Evolutionary conservation across 176 grass and related monocot species (phyloP), one percentile per base, ranked within the genome.

Genomic region (sorghum (Sorghum bicolor)): DNA sequence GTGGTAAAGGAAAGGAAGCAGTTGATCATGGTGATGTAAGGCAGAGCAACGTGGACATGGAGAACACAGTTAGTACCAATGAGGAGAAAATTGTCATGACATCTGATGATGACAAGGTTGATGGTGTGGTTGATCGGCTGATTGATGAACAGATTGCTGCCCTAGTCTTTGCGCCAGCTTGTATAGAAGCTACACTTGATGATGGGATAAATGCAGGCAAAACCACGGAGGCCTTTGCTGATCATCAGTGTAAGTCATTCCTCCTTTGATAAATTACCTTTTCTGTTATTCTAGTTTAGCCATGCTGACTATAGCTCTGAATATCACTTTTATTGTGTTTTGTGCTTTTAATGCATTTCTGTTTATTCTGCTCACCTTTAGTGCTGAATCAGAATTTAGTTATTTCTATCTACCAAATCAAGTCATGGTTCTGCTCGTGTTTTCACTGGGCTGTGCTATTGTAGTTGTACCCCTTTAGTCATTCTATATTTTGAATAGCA

Each of bases 181-280:
- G n/a, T 79, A 47, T 78, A 20, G 76, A 85, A 64, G 40, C 24
- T 50, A 86, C 53, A 67, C 61, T 82, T 67, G 57, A 65, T 38
- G 45, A 15, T 38, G 70, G 34, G 70, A 80, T 39, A 78, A 78
- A 70, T 34, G 11, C 24, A 64, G 29, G 7, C 2, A 53, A 78
- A 80, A 75, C 3, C 5, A 2, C 8, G 14, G 81, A 78, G 24
- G 44, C 64, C 32, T 76, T 92, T 64, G 57, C 71, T 74, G 77
- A 64, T 80, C 76, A 80, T 28, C 84, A 82, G 52, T 57, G 91
- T 93, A 87, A 85, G 60, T 29, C 16, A 53, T 30, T 62, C 7
- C 67, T 33, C 55, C 65, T 85, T 16, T 73, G 14, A 48, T 50
- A 74, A 71, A 5, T 65, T 44, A 7, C 13, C 36, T 71, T 70